phyloP scores from a whole-genome alignment of 2,329 filamentous ascomycete genomes.

The Talaromyces sp. region DNA sequence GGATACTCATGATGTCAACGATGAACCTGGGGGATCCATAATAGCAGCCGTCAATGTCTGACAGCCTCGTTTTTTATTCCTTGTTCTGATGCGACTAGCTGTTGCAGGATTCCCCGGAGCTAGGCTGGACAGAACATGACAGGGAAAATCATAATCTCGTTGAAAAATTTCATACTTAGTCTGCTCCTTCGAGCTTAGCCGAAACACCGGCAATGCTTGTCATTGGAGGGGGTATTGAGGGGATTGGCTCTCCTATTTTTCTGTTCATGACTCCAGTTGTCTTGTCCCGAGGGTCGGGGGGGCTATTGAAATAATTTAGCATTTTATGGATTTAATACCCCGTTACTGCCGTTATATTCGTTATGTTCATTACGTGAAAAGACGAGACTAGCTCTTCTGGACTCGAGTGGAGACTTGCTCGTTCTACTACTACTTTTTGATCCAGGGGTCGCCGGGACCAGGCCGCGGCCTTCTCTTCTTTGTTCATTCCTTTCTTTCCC shows the following conservation, averaged over 20 bases:
- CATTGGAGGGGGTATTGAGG: conserved; percentile 8
- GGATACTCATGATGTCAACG: conserved; percentile 26
- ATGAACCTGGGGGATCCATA: neutral
- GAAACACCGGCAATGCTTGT: conserved; percentile 13
- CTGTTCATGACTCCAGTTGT: neutral
- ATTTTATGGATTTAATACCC: neutral
- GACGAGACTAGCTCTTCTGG: conserved; percentile 17
- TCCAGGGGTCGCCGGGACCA: conserved; percentile 25
- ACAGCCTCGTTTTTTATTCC: neutral
- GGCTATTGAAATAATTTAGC: neutral
- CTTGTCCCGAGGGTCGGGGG: neutral
- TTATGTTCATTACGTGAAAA: conserved; percentile 22
- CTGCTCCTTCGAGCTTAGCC: conserved; percentile 9
- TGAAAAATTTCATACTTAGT: neutral
- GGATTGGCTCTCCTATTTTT: conserved; percentile 5
- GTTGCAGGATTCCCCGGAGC: neutral
- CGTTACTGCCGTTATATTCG: neutral
- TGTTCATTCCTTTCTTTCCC: conserved; percentile 7
- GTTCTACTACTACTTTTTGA: conserved; percentile 19
- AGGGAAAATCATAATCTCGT: neutral
- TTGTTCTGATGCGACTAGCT: neutral
- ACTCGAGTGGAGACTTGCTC: conserved; percentile 24
- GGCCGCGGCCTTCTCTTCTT: conserved; percentile 9
- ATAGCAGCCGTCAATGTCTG: neutral
- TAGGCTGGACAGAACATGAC: neutral